Evolutionary conservation across 768 basidiomycete genomes (phyloP).

Genomic region (Lactarius indigo): DNA sequence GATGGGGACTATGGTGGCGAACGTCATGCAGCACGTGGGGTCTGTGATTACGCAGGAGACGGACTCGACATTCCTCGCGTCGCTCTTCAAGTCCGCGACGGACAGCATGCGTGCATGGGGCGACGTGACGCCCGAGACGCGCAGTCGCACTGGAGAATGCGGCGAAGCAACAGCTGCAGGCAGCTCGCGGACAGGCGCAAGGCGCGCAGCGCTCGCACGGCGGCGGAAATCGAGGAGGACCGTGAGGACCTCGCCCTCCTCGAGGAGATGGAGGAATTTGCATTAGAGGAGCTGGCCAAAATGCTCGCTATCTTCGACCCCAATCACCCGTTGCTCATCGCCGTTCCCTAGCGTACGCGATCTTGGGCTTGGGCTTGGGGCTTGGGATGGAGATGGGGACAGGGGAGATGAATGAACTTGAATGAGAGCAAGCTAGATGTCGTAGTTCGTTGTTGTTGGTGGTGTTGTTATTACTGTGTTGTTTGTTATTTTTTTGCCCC

Average conservation of each 20-base stretch:
- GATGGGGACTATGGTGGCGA: constrained; percentile 49
- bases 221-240: constrained; percentile 44
- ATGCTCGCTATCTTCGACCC: constrained; percentile 53
- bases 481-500: neutral
- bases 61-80: constrained; percentile 74
- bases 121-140: constrained; percentile 48
- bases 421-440: neutral
- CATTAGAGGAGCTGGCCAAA: constrained; percentile 75
- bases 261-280: constrained; percentile 83
- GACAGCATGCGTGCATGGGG: constrained; percentile 61
- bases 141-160: constrained; percentile 59
- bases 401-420: constrained; percentile 12
- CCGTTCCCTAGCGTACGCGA: constrained; percentile 73
- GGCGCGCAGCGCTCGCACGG: constrained; percentile 42
- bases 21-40: constrained; percentile 59
- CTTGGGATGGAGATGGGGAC: constrained; percentile 31
- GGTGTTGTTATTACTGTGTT: neutral
- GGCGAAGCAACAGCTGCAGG: constrained; percentile 66
- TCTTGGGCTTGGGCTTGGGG: constrained; percentile 45
- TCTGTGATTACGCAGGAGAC: constrained; percentile 63
- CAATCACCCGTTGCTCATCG: constrained; percentile 63
- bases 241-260: constrained; percentile 65
- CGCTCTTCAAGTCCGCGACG: constrained; percentile 66
- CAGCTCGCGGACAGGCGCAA: constrained; percentile 67
- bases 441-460: neutral